Evolutionary conservation across 1,284 basidiomycete species (phyloP).

Genomic region (Boletus sp.): DNA sequence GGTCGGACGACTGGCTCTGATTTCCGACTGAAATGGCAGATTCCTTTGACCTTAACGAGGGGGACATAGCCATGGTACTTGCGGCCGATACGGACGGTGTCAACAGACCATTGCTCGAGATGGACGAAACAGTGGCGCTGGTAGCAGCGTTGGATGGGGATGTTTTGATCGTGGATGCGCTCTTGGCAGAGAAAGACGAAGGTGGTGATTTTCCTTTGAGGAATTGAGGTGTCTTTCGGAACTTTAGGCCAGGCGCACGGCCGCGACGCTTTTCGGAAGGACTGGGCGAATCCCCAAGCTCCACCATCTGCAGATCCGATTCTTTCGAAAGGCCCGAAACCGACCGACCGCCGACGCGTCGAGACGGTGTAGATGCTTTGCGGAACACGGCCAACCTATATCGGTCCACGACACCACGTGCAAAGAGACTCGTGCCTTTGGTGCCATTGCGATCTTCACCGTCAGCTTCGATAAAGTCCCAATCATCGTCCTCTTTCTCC

Average conservation of each 20-base stretch:
- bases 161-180: slow-evolving; percentile 37
- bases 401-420: slow-evolving; percentile 78
- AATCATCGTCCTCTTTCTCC: slow-evolving; percentile 71
- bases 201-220: slow-evolving; percentile 64
- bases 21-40: slow-evolving; percentile 67
- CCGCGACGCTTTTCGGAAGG: slow-evolving; percentile 61
- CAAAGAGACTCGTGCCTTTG: slow-evolving; percentile 73
- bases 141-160: slow-evolving; percentile 46
- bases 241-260: slow-evolving; percentile 59
- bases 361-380: slow-evolving; percentile 61
- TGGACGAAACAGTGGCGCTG: slow-evolving; percentile 43
- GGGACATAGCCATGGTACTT: slow-evolving; percentile 44
- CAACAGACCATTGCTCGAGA: slow-evolving; percentile 48
- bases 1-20: slow-evolving; percentile 66
- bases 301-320: slow-evolving; percentile 39
- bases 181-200: slow-evolving; percentile 51
- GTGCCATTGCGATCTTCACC: slow-evolving; percentile 76
- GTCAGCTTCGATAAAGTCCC: slow-evolving; percentile 81
- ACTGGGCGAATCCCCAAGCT: slow-evolving; percentile 41
- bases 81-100: slow-evolving; percentile 56
- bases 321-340: slow-evolving; percentile 56
- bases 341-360: slow-evolving; percentile 42
- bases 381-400: slow-evolving; percentile 80
- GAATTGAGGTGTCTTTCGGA: slow-evolving; percentile 70
- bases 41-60: slow-evolving; percentile 75